Base-by-base conservation (phyloP, 2,329 filamentous ascomycete genomes). In the Apiospora aurea region DNA sequence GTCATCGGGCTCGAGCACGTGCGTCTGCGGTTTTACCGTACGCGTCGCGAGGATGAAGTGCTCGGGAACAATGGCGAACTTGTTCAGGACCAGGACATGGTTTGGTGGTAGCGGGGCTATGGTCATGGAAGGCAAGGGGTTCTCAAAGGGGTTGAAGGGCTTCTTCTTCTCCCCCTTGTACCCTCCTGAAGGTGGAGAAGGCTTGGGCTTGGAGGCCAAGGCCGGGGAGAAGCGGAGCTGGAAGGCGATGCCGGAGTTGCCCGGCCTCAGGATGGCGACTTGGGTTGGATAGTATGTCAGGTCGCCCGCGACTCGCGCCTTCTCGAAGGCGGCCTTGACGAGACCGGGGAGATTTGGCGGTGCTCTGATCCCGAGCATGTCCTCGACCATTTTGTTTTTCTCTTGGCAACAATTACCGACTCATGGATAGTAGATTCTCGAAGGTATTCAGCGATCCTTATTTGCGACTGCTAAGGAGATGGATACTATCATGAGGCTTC, bases 31-130 rank as follows among this genome's bases (percentile, higher is more conserved):
- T 78, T 89, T 88, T 79, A 91, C 90, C 0, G 82, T 80, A n/a
- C 82, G 87, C 0, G 92, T 94, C 0, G 90, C 88, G 67, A 94
- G 86, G 75, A 94, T 93, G 78, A 93, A 93, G 81, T 94, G 92
- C 76, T 91, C 87, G 0, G 88, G 87, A 46, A 93, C 91, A 68
- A 94, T 82, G 68, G 92, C 91, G 76, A 92, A 94, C 80, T 94
- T 94, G 84, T 94, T 94, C 53, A 94, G 83, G 1, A 94, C 89
- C 57, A 94, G 85, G 72, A 87, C 85, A 80, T 94, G 92, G 11
- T 83, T 80, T 0, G 88, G 83, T 1, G 83, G 83, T 10, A 93
- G 77, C 38, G 87, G 80, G 61, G 91, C 81, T 49, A 91, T 83
- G 71, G 92, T 86, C 13, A 88, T 82, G 6, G 86, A 83, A 2